Evolutionary conservation across 2,329 filamentous ascomycete species (phyloP).

Genomic region (Fusarium equiseti): DNA sequence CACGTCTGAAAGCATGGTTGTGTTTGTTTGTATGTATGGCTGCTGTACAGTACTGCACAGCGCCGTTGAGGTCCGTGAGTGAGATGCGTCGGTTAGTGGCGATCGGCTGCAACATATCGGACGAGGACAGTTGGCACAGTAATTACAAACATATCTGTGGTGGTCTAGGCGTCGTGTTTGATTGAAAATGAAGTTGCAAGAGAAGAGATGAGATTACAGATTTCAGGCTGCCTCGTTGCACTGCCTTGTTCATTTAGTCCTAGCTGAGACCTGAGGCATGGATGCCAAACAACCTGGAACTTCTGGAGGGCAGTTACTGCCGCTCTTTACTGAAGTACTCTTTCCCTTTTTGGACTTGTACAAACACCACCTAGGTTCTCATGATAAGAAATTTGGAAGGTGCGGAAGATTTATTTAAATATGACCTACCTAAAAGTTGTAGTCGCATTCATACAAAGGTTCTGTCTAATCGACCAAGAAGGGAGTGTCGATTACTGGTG

Average conservation of each 20-base stretch:
- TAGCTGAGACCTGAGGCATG: constrained; percentile 45
- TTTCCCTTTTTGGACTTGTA: constrained; percentile 45
- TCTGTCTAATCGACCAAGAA: neutral
- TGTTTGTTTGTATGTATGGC: neutral
- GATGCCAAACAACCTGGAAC: constrained; percentile 2
- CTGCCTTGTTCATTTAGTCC: constrained; percentile 29
- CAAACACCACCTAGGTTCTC: neutral
- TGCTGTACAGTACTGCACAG: neutral
- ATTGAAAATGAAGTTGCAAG: neutral
- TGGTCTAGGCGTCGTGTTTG: neutral
- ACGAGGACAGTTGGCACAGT: neutral
- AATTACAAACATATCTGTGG: neutral
- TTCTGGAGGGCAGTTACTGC: constrained; percentile 27
- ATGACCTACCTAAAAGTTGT: neutral
- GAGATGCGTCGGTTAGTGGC: constrained; percentile 25
- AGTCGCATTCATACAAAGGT: too few relatives aligned
- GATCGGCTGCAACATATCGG: constrained; percentile 15
- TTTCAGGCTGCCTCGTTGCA: constrained; percentile 12
- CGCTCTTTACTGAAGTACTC: constrained; percentile 36
- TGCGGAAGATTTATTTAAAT: neutral
- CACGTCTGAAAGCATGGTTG: neutral
- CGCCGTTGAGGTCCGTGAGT: constrained; percentile 5
- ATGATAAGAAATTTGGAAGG: neutral
- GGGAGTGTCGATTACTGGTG: neutral
- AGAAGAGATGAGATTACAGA: constrained; percentile 4